Percentiles rank a stretch among this genome's conserved stretches.
Evolutionary conservation across 1,139 yeast species (phyloP).

Genomic region (Blastobotrys malaysiensis): DNA sequence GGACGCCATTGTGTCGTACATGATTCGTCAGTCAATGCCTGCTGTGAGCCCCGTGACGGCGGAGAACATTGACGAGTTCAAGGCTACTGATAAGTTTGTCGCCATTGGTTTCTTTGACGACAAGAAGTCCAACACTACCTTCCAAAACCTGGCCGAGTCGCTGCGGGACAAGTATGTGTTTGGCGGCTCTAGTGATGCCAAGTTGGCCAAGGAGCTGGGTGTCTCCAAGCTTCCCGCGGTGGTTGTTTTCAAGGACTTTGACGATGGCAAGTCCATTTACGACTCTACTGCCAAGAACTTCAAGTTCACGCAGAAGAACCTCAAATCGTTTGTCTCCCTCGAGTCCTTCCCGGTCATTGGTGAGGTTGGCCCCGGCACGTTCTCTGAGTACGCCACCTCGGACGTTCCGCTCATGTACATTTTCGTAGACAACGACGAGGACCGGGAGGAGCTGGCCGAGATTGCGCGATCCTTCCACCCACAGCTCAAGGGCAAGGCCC

Average conservation of each 20-base stretch:
- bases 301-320: constrained; percentile 31
- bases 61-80: constrained; percentile 46
- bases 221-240: constrained; percentile 42
- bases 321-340: constrained; percentile 53
- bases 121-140: constrained; percentile 43
- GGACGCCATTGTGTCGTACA: constrained; percentile 66
- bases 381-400: constrained; percentile 65
- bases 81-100: constrained; percentile 46
- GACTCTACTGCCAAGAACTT: constrained; percentile 32
- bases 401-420: constrained; percentile 80
- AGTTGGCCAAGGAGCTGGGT: constrained; percentile 44
- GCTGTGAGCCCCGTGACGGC: constrained; percentile 55
- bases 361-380: constrained; percentile 81
- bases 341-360: constrained; percentile 88
- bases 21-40: constrained; percentile 81
- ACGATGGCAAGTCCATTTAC: constrained; percentile 39
- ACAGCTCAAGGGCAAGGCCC: constrained; percentile 70
- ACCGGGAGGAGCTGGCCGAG: constrained; percentile 52
- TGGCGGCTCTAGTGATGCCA: constrained; percentile 49
- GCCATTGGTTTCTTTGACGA: constrained; percentile 39
- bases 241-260: constrained; percentile 42
- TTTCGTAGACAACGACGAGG: constrained; percentile 68
- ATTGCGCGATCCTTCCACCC: constrained; percentile 61
- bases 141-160: constrained; percentile 47
- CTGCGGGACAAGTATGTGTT: constrained; percentile 61